Conservation (phyloP, 306 rosid species). For the Hippophae gyantsensis region DNA sequence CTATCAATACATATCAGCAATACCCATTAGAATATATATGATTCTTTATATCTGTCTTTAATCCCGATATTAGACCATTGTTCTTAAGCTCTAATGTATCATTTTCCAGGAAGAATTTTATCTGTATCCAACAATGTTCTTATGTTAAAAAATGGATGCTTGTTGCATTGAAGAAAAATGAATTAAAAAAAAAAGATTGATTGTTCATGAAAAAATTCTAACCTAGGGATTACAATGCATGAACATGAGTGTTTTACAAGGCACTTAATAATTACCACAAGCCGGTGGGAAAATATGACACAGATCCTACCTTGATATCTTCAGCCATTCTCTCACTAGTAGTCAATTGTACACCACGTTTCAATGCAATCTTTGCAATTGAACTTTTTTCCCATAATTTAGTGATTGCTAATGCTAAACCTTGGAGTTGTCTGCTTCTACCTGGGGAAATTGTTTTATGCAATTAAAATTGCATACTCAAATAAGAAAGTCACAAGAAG, state of each 20-base stretch:
- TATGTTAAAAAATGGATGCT: too few relatives aligned
- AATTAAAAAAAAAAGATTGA: too few relatives aligned
- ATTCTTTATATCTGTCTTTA: too few relatives aligned
- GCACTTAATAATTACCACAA: constrained; percentile 4
- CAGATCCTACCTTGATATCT: constrained; percentile 67
- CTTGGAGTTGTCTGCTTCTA: constrained; percentile 88
- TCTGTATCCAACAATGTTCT: too few relatives aligned
- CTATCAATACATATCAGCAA: too few relatives aligned
- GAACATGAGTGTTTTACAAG: not conserved
- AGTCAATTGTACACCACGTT: constrained; percentile 93
- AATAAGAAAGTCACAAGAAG: constrained; percentile 9
- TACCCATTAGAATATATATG: too few relatives aligned
- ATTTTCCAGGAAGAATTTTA: too few relatives aligned
- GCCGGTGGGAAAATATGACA: constrained; percentile 11
- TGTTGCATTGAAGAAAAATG: too few relatives aligned
- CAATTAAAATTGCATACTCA: constrained; percentile 16
- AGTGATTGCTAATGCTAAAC: constrained; percentile 70
- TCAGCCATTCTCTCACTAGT: constrained; percentile 99
- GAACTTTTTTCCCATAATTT: constrained; percentile 85
- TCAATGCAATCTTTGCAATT: constrained; percentile 86
- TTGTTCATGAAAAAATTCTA: constrained; percentile 1
- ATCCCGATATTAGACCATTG: too few relatives aligned
- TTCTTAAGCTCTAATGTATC: too few relatives aligned
- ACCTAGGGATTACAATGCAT: constrained; percentile 6
- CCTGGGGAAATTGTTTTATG: constrained; percentile 39